A percentile compares a stretch with the other conserved stretches of the same genome.
Conservation (phyloP, 2,329 filamentous ascomycete species). For the Ciborinia camelliae region DNA sequence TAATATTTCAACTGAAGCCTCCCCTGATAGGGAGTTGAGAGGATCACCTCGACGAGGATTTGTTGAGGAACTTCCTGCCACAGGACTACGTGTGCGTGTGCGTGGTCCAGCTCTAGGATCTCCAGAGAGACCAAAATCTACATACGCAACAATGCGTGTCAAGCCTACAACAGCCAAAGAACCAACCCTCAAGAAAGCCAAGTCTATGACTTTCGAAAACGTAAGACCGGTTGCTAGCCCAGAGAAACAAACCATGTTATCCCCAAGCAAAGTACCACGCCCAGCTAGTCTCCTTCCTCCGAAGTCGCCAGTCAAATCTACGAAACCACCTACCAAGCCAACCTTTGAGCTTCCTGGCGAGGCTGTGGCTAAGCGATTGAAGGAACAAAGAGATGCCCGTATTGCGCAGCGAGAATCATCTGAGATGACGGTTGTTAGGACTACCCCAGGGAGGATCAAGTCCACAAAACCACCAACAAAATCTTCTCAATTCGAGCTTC, state of each 20-base stretch:
- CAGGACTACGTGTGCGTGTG: constrained; percentile 1
- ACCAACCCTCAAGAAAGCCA: constrained; percentile 29
- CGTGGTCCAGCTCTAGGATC: constrained; percentile 24
- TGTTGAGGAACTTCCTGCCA: background rate
- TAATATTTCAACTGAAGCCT: constrained; percentile 6
- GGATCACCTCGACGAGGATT: constrained; percentile 2
- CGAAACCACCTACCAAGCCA: constrained; percentile 52
- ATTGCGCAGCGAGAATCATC: constrained; percentile 40
- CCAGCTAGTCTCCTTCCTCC: constrained; percentile 42
- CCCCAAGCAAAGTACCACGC: constrained; percentile 32
- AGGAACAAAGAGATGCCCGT: constrained; percentile 57
- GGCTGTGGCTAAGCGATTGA: constrained; percentile 54
- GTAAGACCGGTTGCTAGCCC: constrained; percentile 19
- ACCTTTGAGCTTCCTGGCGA: constrained; percentile 63
- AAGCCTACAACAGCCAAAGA: constrained; percentile 39
- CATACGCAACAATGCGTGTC: constrained; percentile 43
- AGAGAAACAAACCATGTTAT: constrained; percentile 34
- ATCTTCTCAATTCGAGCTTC: constrained; percentile 56
- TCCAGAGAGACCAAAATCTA: constrained; percentile 35
- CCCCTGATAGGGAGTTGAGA: background rate
- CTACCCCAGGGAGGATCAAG: constrained; percentile 44
- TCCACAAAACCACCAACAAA: constrained; percentile 52
- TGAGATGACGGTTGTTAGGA: constrained; percentile 38
- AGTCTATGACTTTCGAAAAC: constrained; percentile 32
- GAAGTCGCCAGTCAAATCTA: constrained; percentile 50